Evolutionary conservation across 2,329 filamentous ascomycete genomes (phyloP), one percentile per base, ranked within the genome.

Genomic region (Myriosclerotinia curreyana): DNA sequence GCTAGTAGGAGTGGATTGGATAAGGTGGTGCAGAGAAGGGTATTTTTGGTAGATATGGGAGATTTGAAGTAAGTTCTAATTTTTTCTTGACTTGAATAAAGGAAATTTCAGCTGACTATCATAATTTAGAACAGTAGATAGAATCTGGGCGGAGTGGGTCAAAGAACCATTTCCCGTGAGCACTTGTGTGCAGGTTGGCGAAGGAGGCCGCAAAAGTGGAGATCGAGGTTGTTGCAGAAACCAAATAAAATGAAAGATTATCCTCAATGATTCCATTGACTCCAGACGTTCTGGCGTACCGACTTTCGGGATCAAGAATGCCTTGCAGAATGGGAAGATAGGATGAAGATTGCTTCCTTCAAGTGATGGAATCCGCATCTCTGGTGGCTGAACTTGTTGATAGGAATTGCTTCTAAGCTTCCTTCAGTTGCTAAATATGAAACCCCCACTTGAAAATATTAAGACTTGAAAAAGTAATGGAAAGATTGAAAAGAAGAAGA

Each of bases 91-190:
- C 2, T 58, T 22, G 25, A n/a, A n/a, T 25, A 9, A 14, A 12
- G 4, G 25, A 4, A 31, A 11, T 11, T 42, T 22, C 7, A 12
- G 42, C 55, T 58, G 3, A 58, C 14, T 6, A 25, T 15, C 4
- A 25, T 48, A 12, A 14, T 48, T 36, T 25, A 62, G 60, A 49
- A 49, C 44, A 7, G 17, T 62, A 36, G 60, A 62, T 28, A 46
- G 60, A 50, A 62, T 62, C 34, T 62, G 51, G 51, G 60, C 51
- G 28, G 60, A 62, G 49, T 62, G 51, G 60, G 52, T 58, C 15
- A 62, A 62, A 34, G 42, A 56, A 11, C 60, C 60, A 48, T 62
- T 44, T n/a, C 51, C 60, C 17, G 60, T 62, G 22, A 62, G 51
- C 40, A 62, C 60, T 38, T 62, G 51, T 50, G 42, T 62, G 34